A percentile compares a stretch with the other conserved stretches of the same genome.
These are phyloP conservation scores for Trichomonascaceae sp. DNA, from an alignment of 1,139 yeast species.

Conservation along the genomic window DNA sequence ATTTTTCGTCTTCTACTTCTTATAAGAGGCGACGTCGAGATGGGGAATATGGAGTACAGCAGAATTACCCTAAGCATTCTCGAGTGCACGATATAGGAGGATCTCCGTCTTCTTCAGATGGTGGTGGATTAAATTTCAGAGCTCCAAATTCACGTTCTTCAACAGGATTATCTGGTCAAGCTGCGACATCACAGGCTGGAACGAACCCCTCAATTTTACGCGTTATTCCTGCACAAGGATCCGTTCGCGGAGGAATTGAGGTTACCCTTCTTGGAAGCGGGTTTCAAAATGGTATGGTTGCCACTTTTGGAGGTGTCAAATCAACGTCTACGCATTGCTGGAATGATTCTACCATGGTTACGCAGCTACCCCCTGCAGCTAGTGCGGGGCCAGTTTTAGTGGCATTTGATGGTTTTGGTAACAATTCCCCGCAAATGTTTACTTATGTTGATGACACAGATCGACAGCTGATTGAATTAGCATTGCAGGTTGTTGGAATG, in stretches of 20 bases:
- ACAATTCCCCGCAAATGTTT: constrained; percentile 51
- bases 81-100: constrained; percentile 3
- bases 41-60: constrained; percentile 21
- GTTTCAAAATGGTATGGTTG: constrained; percentile 73
- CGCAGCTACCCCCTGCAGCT: constrained; percentile 86
- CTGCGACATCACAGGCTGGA: background rate
- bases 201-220: constrained; percentile 52
- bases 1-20: constrained; percentile 21
- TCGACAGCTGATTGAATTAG: constrained; percentile 83
- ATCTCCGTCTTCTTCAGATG: constrained; percentile 19
- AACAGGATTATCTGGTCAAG: constrained; percentile 6
- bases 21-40: constrained; percentile 23
- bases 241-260: constrained; percentile 92
- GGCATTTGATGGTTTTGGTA: constrained; percentile 46
- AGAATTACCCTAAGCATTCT: background rate
- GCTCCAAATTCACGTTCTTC: constrained; percentile 7
- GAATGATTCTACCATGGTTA: constrained; percentile 91
- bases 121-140: constrained; percentile 7
- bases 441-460: constrained; percentile 92
- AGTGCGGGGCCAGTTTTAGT: constrained; percentile 90
- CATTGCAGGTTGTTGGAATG: constrained; percentile 87
- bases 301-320: constrained; percentile 77
- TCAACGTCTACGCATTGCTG: constrained; percentile 92
- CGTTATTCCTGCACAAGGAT: constrained; percentile 92
- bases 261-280: constrained; percentile 83